phyloP scores from a whole-genome alignment of 306 rosid species.

The Quillaja saponaria region DNA sequence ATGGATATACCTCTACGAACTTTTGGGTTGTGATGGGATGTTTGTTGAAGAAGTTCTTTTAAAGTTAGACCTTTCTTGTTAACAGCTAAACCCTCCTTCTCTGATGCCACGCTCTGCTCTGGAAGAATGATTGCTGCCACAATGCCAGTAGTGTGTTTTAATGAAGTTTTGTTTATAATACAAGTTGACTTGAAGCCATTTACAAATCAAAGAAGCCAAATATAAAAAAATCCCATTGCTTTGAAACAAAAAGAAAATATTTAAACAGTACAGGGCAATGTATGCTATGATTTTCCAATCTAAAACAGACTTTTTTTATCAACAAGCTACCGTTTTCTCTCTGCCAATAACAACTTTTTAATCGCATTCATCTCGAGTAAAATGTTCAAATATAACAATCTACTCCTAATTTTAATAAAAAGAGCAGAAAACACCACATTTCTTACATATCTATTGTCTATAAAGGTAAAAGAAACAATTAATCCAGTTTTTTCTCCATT shows the following conservation, averaged over 20 bases:
- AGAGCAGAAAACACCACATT: no score
- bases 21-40: constrained; percentile 79
- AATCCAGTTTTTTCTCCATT: neutral
- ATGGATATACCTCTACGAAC: constrained; percentile 84
- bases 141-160: constrained; percentile 8
- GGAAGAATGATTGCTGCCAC: constrained; percentile 80
- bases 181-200: constrained; percentile 7
- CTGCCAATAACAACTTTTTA: neutral
- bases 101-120: constrained; percentile 86
- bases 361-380: neutral
- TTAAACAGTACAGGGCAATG: neutral
- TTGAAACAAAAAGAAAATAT: neutral
- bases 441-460: no score
- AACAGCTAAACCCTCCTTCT: constrained; percentile 81
- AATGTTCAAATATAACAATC: neutral
- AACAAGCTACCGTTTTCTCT: no score
- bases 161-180: constrained; percentile 17
- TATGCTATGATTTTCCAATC: no score
- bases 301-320: neutral
- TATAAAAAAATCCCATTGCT: neutral
- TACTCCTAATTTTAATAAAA: no score
- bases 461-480: neutral
- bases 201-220: constrained; percentile 6
- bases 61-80: constrained; percentile 88
- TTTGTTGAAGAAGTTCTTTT: constrained; percentile 88